These are phyloP conservation scores for Melastoma malabathricum DNA, from an alignment of 345 rosid species.

Conservation along the genomic window DNA sequence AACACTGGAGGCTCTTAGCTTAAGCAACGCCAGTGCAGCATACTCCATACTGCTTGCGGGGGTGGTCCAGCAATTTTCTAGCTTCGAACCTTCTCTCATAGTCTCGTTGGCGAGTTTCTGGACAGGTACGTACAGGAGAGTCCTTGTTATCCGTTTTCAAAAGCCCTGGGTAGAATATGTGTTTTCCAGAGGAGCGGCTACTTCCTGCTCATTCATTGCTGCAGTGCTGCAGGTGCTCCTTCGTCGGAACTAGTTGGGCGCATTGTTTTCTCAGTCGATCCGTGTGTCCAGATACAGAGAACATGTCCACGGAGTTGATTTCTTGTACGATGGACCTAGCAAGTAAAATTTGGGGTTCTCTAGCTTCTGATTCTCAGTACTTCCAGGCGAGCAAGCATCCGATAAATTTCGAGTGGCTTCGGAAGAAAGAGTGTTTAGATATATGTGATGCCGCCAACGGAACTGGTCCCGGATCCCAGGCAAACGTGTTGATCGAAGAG, in stretches of 20 bases:
- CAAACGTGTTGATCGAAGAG: slow-evolving; percentile 9
- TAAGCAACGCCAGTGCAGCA: slow-evolving; percentile 44
- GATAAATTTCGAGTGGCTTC: slow-evolving; percentile 26
- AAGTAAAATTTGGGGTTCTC: slow-evolving; percentile 33
- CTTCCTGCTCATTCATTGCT: slow-evolving; percentile 8
- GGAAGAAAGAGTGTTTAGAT: background rate
- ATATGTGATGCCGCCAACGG: background rate
- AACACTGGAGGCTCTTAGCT: slow-evolving; percentile 21
- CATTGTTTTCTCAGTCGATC: slow-evolving; percentile 7
- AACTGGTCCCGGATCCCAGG: slow-evolving; percentile 7
- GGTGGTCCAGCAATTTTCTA: slow-evolving; percentile 35
- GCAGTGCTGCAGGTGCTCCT: slow-evolving; percentile 36
- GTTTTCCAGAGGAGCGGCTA: slow-evolving; percentile 5
- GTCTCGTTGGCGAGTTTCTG: slow-evolving; percentile 47
- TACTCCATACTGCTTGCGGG: slow-evolving; percentile 66
- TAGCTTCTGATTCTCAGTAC: slow-evolving; percentile 24
- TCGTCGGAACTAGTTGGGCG: slow-evolving; percentile 13
- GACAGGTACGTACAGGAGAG: slow-evolving; percentile 60
- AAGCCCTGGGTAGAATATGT: slow-evolving; percentile 18
- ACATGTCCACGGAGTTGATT: slow-evolving; percentile 17
- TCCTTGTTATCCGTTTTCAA: slow-evolving; percentile 31
- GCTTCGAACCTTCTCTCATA: slow-evolving; percentile 42
- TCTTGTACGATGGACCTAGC: slow-evolving; percentile 27
- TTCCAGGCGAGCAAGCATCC: slow-evolving; percentile 31
- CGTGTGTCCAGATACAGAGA: slow-evolving; percentile 14